Base-by-base conservation (phyloP, 371 early-diverging fungal species). In the Rhizopus delemar region DNA sequence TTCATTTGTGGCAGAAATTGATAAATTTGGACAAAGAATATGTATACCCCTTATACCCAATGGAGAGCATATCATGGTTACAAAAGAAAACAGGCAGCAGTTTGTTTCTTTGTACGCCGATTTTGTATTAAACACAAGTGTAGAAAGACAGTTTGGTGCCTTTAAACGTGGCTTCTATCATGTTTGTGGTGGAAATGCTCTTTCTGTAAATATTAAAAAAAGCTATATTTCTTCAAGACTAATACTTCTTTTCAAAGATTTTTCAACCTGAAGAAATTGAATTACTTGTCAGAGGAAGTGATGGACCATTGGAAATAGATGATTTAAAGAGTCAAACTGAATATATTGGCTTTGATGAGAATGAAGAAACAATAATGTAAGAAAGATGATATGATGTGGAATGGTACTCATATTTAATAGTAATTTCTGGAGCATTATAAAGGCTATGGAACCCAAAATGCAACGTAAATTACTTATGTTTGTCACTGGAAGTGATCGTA, bases 201-300 rank as follows among this genome's bases (percentile, higher is more conserved):
- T 94, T 35, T 88, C 89, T 41, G 75, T 70, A 71, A 61, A 62
- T 55, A 34, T 7, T 36, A 22, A 57, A 50, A 11, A 33, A 5
- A 12, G 31, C 28, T 7, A 53, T 9, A 31, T 22, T 22, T 22
- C 22, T 56, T 46, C 28, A 8, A n/a, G 16, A 9, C 11, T 67
- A 4, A 55, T 35, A 38, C 11, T 35, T n/a, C 38, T 32, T 36
- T 33, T 36, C 56, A 11, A 51, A 76, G 59, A 71, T 97, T 45
- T 97, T 98, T 73, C 84, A 88, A 53, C 93, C 99, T 2, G 91
- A 93, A 73, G 99, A 99, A 68, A 92, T 99, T 45, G 99, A 99
- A 69, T 75, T 92, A 62, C 86, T 99, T 62, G 93, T 99, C 16
- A 86, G 95, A 50, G 99, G 99, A 12, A 91, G 91, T 31, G 91